These are phyloP conservation scores for Boletus rubroflammeus DNA, from an alignment of 768 basidiomycete genomes.

Conservation along the genomic window DNA sequence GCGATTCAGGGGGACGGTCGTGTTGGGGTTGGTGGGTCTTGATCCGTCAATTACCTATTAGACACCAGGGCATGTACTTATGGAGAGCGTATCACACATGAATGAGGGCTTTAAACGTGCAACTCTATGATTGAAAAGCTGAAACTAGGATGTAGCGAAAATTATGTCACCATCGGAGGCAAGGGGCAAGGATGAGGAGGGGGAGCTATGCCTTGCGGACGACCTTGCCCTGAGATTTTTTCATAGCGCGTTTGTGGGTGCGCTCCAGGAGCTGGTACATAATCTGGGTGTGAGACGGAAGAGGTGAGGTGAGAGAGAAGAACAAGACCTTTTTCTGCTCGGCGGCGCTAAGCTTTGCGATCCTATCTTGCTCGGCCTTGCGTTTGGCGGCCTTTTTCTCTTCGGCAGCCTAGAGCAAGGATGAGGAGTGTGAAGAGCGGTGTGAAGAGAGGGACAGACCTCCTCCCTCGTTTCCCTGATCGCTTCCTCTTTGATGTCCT, in stretches of 20 bases:
- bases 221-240: constrained; percentile 66
- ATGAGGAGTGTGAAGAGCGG: background rate
- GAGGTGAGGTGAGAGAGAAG: background rate
- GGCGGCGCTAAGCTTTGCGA: constrained; percentile 68
- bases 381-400: constrained; percentile 71
- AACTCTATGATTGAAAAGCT: constrained; percentile 11
- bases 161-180: background rate
- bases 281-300: constrained; percentile 1
- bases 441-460: constrained; percentile 32
- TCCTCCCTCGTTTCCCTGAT: constrained; percentile 70
- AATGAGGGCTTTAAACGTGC: background rate
- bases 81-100: constrained; percentile 14
- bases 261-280: constrained; percentile 57
- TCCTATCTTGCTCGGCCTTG: constrained; percentile 67
- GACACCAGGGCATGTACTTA: background rate
- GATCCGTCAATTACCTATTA: constrained; percentile 12
- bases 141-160: constrained; percentile 2
- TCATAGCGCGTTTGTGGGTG: constrained; percentile 68
- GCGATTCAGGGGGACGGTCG: background rate
- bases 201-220: constrained; percentile 31
- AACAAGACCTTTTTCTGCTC: constrained; percentile 75
- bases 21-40: constrained; percentile 8
- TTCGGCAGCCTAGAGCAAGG: constrained; percentile 46
- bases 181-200: background rate
- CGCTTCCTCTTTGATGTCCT: constrained; percentile 62